A percentile compares a stretch with the other conserved stretches of the same genome.
Conservation (phyloP, 805 yeast species). For the Candida ipomoeae region DNA sequence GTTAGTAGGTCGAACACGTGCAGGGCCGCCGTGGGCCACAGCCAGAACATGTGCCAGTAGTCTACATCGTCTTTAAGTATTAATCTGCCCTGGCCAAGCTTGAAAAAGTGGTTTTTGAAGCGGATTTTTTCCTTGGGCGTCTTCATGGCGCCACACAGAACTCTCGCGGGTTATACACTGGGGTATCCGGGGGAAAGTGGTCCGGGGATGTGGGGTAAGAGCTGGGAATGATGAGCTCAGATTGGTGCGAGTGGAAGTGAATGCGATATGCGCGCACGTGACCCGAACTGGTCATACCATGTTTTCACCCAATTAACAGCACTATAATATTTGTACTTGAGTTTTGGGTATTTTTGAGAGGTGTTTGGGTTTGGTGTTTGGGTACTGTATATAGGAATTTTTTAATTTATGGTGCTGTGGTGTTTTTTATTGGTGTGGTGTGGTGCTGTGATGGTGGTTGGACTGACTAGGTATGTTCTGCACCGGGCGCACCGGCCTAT, state of each 20-base stretch:
- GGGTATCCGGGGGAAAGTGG: not conserved
- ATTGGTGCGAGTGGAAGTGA: not conserved
- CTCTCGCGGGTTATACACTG: not conserved
- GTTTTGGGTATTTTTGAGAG: no score
- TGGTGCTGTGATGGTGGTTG: no score
- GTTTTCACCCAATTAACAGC: no score
- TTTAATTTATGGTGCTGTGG: no score
- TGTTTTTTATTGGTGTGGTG: no score
- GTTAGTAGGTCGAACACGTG: constrained; percentile 60
- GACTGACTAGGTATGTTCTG: no score
- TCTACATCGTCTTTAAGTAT: constrained; percentile 22
- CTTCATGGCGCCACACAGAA: constrained; percentile 49
- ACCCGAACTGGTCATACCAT: not conserved
- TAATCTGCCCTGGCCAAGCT: constrained; percentile 47
- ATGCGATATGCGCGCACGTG: not conserved
- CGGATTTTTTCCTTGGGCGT: constrained; percentile 64
- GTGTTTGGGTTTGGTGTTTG: no score
- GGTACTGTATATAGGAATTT: no score
- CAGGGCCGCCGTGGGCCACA: constrained; percentile 43
- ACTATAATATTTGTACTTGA: no score
- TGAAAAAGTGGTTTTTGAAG: constrained; percentile 57
- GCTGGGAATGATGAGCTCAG: no score
- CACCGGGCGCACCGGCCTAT: no score
- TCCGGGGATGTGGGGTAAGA: no score
- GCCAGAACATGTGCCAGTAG: constrained; percentile 33